These are phyloP conservation scores for Monilinia polystroma DNA, from an alignment of 2,329 filamentous ascomycete genomes.

Conservation along the genomic window DNA sequence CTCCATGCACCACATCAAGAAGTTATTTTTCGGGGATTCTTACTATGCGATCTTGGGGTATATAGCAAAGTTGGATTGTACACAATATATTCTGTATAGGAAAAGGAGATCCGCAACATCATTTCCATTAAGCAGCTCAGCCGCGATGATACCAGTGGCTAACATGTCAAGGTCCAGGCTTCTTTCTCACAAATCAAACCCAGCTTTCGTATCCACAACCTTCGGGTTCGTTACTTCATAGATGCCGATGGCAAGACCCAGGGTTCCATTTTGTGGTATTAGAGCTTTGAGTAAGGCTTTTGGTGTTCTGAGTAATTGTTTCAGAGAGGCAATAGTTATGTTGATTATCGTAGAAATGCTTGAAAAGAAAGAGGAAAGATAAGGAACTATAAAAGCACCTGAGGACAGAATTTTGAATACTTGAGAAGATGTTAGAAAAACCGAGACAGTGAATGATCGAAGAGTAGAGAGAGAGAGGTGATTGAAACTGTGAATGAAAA, in stretches of 20 bases:
- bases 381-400: constrained; percentile 28
- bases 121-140: constrained; percentile 18
- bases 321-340: constrained; percentile 24
- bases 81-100: neutral
- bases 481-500: constrained; percentile 30
- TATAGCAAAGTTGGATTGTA: neutral
- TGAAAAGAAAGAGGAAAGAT: constrained; percentile 17
- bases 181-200: constrained; percentile 28
- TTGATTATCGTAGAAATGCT: constrained; percentile 22
- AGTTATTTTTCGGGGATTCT: neutral
- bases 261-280: constrained; percentile 27
- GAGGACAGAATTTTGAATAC: constrained; percentile 25
- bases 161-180: constrained; percentile 24
- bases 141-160: constrained; percentile 24
- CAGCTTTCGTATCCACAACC: constrained; percentile 14
- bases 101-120: constrained; percentile 4
- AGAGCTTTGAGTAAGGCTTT: constrained; percentile 26
- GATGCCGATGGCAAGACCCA: constrained; percentile 25
- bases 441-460: constrained; percentile 25
- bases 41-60: neutral
- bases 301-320: neutral
- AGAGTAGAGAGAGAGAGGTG: constrained; percentile 22
- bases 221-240: constrained; percentile 22
- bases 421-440: neutral
- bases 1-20: neutral